Base-by-base conservation (phyloP, 2,329 filamentous ascomycete genomes). In the Aspergillus proliferans region DNA sequence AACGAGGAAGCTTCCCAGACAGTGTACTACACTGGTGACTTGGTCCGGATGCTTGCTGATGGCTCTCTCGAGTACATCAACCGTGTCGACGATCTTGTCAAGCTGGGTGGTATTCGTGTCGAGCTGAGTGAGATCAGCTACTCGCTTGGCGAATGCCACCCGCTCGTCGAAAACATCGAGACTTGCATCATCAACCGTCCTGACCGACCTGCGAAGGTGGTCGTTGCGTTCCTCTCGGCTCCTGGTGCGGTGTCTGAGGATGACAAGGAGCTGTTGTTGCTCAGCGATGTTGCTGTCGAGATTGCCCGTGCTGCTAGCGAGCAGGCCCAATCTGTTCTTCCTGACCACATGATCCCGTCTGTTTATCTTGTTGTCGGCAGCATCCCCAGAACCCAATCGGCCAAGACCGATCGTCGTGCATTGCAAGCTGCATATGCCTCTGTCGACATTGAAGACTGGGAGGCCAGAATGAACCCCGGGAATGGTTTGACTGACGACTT, bases 101-200 rank as follows among this genome's bases (percentile, higher is more conserved):
- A 73, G 49, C 39, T 73, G 6, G 65, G 68, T 9, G 71, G 71
- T 14, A 70, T 73, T 43, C 68, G 71, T 36, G 63, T 73, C 63
- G 63, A 66, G 47, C 47, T 65, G 26, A 58, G 56, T 38, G 63
- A 66, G 50, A 62, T 65, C 47, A 70, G 61, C 40, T 69, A 65
- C 43, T 53, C 57, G 15, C 58, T 71, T 42, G 59, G 59, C 28
- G 57, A 57, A 6, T 65, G 63, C 34, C 62, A 68, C 53, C 41
- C 54, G 6, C 52, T 56, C 3, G 58, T 66, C 19, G 58, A 67
- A 28, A 66, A 59, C 15, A 59, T 70, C 33, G 65, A 70, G 33
- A 63, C 66, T 10, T 48, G 58, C 4, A 49, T 66, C 10, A 52
- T 69, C 18, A 57, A 50, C 14, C 62, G 64, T 2, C 61, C 66